Base-by-base conservation (phyloP, 163 green algal species). In the Scenedesmus sp. region DNA sequence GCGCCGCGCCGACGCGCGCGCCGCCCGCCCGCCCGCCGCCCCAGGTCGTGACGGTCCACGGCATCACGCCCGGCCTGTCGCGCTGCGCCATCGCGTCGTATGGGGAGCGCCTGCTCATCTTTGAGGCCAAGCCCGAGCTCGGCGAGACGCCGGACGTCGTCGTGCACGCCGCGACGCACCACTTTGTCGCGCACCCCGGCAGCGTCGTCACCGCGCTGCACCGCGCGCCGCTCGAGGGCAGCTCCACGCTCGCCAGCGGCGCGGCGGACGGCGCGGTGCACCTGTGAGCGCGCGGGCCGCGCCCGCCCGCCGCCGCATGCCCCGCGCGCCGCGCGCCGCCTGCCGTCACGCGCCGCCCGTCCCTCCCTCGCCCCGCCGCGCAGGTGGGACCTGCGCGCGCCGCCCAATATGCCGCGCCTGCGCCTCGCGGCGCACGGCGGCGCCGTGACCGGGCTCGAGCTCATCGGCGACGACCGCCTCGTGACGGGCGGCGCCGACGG, bases 41-140 rank as follows among this genome's bases (percentile, higher is more conserved):
- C 33, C 76, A 88, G 51, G 82, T 87, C 9, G 84, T 77, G 31
- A 90, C 86, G 10, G 74, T 90, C 6, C 76, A 89, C 62, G 22
- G 36, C 26, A 77, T 91, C 57, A 86, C 71, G 14, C 70, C 76
- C 2, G 74, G 66, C 14, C 82, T 92, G 33, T 34, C 36, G 7
- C 45, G 33, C 53, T 82, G 70, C 58, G 73, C 51, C 24, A 75
- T 69, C 0, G 80, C 83, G 4, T 80, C 80, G 18, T 87, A 88
- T 28, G 81, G 82, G 45, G 67, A 79, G 60, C 76, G 56, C 1
- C 66, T 92, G 0, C 63, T 83, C 15, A 67, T 90, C 42, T 92
- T 83, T 76, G 65, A 83, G 15, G 17, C 74, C n/a, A 81, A 69
- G 36, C 50, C 34, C 6, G 29, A 33, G 28, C 24, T 60, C 31